Conservation (phyloP, 2,329 filamentous ascomycete genomes). For the Lizonia empirigonia region DNA sequence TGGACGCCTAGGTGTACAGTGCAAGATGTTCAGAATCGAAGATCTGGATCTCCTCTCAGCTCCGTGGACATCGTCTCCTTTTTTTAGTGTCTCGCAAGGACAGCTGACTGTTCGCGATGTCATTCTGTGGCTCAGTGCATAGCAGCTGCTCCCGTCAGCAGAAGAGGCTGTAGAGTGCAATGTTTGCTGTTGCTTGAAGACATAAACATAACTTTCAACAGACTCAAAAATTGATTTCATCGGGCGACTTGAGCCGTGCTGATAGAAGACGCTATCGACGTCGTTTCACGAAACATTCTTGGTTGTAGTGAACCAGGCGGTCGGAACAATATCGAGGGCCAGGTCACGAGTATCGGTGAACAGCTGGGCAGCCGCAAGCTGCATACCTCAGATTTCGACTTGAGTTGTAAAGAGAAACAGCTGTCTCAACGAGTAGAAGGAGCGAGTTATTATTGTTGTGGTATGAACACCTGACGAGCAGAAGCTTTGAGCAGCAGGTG, state of each 20-base stretch:
- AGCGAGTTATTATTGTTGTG: not conserved
- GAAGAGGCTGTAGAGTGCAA: not conserved
- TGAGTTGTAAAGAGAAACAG: not conserved
- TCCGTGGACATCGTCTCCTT: not conserved
- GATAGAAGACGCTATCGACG: not conserved
- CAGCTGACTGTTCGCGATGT: not conserved
- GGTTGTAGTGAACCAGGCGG: not conserved
- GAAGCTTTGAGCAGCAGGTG: conserved; percentile 2
- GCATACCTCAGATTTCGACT: not conserved
- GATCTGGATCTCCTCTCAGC: not conserved
- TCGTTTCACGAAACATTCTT: conserved; percentile 7
- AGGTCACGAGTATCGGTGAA: not conserved
- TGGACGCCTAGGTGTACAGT: conserved; percentile 9
- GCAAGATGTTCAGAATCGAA: not conserved
- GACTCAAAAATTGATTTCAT: not conserved
- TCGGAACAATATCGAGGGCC: not conserved
- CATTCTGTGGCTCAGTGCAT: not conserved
- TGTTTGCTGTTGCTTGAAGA: not conserved
- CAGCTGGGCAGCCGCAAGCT: not conserved
- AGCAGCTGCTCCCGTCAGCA: not conserved
- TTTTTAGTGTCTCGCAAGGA: too few relatives aligned
- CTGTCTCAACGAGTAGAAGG: not conserved
- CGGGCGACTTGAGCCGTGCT: conserved; percentile 1
- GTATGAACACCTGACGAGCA: conserved; percentile 1
- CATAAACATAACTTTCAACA: not conserved